phyloP scores from a whole-genome alignment of 2,329 filamentous ascomycete genomes.

The Pseudofabraea citricarpa region DNA sequence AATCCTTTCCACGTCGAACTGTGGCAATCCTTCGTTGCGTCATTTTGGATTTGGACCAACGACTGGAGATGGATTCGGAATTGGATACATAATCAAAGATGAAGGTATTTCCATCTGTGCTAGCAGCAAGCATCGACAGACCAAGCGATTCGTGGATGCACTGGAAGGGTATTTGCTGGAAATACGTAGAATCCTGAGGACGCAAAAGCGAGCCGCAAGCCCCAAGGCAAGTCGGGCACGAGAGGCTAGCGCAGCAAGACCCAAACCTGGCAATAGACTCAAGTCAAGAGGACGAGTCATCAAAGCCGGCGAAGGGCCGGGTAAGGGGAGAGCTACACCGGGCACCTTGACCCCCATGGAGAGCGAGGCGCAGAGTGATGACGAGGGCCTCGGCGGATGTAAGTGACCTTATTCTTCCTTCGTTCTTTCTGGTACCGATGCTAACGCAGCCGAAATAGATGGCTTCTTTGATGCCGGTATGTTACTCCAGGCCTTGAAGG shows the following conservation, averaged over 20 bases:
- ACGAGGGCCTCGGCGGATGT: constrained; percentile 92
- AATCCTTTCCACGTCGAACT: constrained; percentile 95
- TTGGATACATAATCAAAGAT: constrained; percentile 98
- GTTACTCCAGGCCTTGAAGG: constrained; percentile 82
- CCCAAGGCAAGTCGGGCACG: constrained; percentile 52
- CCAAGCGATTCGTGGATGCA: constrained; percentile 81
- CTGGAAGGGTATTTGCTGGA: constrained; percentile 89
- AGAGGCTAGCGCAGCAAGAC: constrained; percentile 43
- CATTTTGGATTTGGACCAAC: constrained; percentile 97
- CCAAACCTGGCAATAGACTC: constrained; percentile 36
- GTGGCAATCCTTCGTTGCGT: constrained; percentile 88
- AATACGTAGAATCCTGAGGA: constrained; percentile 76
- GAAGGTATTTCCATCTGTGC: constrained; percentile 87
- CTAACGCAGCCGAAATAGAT: constrained; percentile 49
- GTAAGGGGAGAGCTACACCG: constrained; percentile 32
- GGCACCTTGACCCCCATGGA: constrained; percentile 58
- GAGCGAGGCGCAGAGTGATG: constrained; percentile 69
- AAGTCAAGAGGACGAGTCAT: constrained; percentile 74
- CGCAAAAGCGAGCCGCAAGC: constrained; percentile 46
- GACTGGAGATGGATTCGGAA: constrained; percentile 89
- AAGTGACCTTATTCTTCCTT: constrained; percentile 42
- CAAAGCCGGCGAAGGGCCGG: constrained; percentile 44
- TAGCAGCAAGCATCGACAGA: constrained; percentile 90
- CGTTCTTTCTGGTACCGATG: constrained; percentile 6
- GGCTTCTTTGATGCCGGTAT: constrained; percentile 97